Conservation (phyloP, 2,329 filamentous ascomycete species). For the Stagonosporopsis cucurbitacearum region DNA sequence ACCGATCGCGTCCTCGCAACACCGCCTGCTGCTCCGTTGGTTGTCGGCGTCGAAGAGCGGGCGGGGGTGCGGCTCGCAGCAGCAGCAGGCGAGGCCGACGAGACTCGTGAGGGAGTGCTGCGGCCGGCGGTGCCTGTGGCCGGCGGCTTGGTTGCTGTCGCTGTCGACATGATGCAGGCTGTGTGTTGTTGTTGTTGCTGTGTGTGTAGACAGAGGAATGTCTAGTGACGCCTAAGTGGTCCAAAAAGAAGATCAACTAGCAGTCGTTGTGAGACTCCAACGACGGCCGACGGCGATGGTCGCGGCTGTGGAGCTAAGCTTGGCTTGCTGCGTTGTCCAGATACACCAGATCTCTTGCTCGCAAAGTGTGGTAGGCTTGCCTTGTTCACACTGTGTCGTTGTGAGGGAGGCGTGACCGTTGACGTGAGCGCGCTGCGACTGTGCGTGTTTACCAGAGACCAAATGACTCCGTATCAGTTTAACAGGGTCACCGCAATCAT, state of each 20-base stretch:
- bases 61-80: constrained; percentile 42
- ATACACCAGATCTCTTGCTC: no score
- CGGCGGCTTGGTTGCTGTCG: constrained; percentile 46
- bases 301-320: constrained; percentile 17
- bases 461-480: constrained; percentile 19
- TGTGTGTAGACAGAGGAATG: background rate
- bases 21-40: constrained; percentile 37
- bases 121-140: constrained; percentile 41
- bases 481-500: constrained; percentile 17
- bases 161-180: constrained; percentile 39
- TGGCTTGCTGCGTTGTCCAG: constrained; percentile 15
- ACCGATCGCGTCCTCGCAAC: constrained; percentile 42
- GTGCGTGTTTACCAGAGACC: constrained; percentile 15
- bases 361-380: constrained; percentile 1
- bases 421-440: constrained; percentile 12
- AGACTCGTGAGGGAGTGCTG: constrained; percentile 31
- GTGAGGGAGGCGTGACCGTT: constrained; percentile 2
- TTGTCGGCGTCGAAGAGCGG: constrained; percentile 38
- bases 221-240: constrained; percentile 6
- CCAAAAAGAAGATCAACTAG: constrained; percentile 13
- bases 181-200: constrained; percentile 5
- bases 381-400: constrained; percentile 1
- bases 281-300: constrained; percentile 14
- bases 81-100: constrained; percentile 41
- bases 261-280: constrained; percentile 13